Evolutionary conservation across 768 basidiomycete species (phyloP).

Genomic region (Pleurotus salmoneostramineus): DNA sequence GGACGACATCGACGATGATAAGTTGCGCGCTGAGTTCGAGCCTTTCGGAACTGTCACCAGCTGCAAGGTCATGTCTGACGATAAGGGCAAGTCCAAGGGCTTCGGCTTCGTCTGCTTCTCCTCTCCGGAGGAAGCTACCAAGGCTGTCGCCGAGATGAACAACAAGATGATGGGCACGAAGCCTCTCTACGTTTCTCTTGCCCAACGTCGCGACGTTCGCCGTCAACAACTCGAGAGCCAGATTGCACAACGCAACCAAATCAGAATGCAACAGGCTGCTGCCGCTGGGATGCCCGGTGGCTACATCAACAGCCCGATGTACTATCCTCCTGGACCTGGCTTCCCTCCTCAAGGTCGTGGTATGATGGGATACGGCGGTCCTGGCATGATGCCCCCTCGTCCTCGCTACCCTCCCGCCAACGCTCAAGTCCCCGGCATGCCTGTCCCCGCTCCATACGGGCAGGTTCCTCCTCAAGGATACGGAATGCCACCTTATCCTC

Average conservation of each 20-base stretch:
- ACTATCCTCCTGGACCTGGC: slow-evolving; percentile 78
- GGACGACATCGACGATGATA: slow-evolving; percentile 97
- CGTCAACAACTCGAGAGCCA: slow-evolving; percentile 98
- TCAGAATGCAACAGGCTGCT: slow-evolving; percentile 93
- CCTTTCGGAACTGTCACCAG: slow-evolving; percentile 96
- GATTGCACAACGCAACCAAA: slow-evolving; percentile 97
- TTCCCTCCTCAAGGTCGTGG: slow-evolving; percentile 82
- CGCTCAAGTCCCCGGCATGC: slow-evolving; percentile 72
- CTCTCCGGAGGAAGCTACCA: slow-evolving; percentile 96
- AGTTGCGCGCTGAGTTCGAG: slow-evolving; percentile 94
- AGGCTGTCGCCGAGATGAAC: slow-evolving; percentile 99
- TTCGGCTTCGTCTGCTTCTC: slow-evolving; percentile 99
- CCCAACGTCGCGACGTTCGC: slow-evolving; percentile 97
- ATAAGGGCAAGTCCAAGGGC: slow-evolving; percentile 88
- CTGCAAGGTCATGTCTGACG: slow-evolving; percentile 99
- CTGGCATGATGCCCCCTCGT: slow-evolving; percentile 85
- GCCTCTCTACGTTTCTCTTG: slow-evolving; percentile 97
- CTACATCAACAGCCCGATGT: slow-evolving; percentile 83
- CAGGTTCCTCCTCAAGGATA: slow-evolving; percentile 74
- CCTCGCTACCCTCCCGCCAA: slow-evolving; percentile 75
- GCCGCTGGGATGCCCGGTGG: slow-evolving; percentile 80
- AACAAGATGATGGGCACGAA: slow-evolving; percentile 99
- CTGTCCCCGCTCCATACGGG: slow-evolving; percentile 68
- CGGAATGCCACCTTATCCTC: slow-evolving; percentile 62
- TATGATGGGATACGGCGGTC: slow-evolving; percentile 80